Conservation (phyloP, 1,284 basidiomycete genomes). For the Melampsora americana region DNA sequence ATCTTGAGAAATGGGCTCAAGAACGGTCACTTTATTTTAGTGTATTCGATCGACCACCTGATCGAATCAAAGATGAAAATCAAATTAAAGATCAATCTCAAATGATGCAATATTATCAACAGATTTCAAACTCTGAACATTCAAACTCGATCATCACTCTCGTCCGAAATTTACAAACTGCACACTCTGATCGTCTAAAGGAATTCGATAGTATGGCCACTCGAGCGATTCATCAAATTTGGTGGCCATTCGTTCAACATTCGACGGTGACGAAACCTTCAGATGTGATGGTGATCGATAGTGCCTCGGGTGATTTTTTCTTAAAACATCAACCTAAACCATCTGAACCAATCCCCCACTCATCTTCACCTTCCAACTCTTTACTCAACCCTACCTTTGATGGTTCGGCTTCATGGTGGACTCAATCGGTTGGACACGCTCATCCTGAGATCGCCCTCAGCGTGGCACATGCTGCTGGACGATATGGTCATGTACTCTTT, state of each 20-base stretch:
- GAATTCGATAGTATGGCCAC: conserved; percentile 74
- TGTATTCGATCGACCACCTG: conserved; percentile 64
- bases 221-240: conserved; percentile 72
- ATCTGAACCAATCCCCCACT: conserved; percentile 17
- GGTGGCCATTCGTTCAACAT: conserved; percentile 99
- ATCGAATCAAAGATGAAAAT: conserved; percentile 37
- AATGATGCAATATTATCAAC: no score
- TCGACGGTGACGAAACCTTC: conserved; percentile 65
- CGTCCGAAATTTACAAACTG: conserved; percentile 64
- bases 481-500: conserved; percentile 96
- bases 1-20: conserved; percentile 68
- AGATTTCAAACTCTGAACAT: conserved; percentile 34
- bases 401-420: conserved; percentile 97
- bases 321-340: conserved; percentile 60
- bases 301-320: conserved; percentile 73
- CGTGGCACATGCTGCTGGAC: conserved; percentile 81
- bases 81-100: no score
- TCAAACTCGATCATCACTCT: conserved; percentile 59
- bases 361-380: conserved; percentile 49
- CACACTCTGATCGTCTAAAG: conserved; percentile 65
- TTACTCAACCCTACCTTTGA: conserved; percentile 74
- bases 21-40: conserved; percentile 63
- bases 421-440: conserved; percentile 84
- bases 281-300: conserved; percentile 86
- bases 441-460: conserved; percentile 74